phyloP scores from a whole-genome alignment of 306 rosid species.

The Corylus heterophylla region DNA sequence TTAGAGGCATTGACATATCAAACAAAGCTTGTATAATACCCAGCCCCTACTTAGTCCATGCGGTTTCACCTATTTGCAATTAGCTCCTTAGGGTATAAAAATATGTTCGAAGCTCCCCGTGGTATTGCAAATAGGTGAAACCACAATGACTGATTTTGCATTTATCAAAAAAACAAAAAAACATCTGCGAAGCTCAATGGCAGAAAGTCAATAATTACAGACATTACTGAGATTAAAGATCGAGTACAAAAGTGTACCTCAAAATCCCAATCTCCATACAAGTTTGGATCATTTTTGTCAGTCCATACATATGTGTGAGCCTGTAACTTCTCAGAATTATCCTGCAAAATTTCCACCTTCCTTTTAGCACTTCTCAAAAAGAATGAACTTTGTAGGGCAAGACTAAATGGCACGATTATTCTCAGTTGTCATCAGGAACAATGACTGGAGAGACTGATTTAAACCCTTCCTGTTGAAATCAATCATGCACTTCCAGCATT shows the following conservation, averaged over 20 bases:
- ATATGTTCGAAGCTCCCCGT: too few relatives aligned
- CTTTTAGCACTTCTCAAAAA: slow-evolving; percentile 3
- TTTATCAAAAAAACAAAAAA: too few relatives aligned
- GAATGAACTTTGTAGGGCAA: neutral
- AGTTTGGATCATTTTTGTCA: slow-evolving; percentile 65
- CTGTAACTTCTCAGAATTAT: slow-evolving; percentile 45
- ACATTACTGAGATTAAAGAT: neutral
- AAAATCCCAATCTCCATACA: slow-evolving; percentile 85
- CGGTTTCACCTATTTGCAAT: too few relatives aligned
- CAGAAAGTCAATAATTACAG: neutral
- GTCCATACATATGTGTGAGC: slow-evolving; percentile 74
- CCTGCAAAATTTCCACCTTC: slow-evolving; percentile 40
- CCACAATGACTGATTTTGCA: too few relatives aligned
- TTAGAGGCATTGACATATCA: neutral
- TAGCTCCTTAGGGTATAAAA: too few relatives aligned
- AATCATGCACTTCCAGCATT: neutral
- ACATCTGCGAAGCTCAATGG: neutral
- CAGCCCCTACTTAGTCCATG: neutral
- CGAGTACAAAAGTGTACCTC: slow-evolving; percentile 49
- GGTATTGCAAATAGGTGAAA: too few relatives aligned
- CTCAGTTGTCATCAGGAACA: neutral
- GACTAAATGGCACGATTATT: neutral
- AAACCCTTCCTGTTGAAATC: neutral
- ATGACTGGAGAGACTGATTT: neutral
- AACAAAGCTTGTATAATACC: neutral